Evolutionary conservation across 164 flowering plant genomes (phyloP).

Genomic region (Kingdonia uniflora): DNA sequence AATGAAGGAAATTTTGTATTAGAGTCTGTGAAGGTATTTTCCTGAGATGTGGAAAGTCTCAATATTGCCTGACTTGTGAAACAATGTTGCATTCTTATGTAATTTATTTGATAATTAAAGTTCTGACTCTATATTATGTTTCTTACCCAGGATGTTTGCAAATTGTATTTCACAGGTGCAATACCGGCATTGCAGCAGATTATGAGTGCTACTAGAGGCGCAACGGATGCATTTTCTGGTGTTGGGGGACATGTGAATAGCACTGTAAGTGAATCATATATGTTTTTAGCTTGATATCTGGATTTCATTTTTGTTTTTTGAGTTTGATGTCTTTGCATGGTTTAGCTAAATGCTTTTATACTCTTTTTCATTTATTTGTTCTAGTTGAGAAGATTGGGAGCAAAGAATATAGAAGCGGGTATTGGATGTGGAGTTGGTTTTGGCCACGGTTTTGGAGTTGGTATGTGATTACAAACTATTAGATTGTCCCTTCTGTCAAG

Average conservation of each 20-base stretch:
- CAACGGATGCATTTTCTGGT: conserved; percentile 81
- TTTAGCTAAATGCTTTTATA: background rate
- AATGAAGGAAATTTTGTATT: background rate
- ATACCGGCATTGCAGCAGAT: conserved; percentile 67
- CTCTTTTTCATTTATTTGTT: conserved; percentile 5
- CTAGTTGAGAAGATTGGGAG: conserved; percentile 70
- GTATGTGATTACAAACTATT: conserved; percentile 30
- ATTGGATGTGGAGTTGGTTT: conserved; percentile 91
- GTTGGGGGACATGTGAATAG: conserved; percentile 59
- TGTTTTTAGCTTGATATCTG: background rate
- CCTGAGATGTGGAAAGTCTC: no score
- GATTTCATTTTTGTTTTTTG: no score
- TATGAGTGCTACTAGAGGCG: conserved; percentile 83
- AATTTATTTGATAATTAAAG: no score
- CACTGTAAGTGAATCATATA: conserved; percentile 39
- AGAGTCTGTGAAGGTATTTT: background rate
- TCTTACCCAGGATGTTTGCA: background rate
- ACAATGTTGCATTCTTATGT: no score
- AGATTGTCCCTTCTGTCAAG: no score
- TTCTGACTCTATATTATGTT: background rate
- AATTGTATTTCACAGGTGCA: conserved; percentile 39
- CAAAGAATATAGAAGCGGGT: conserved; percentile 75
- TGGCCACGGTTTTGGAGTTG: conserved; percentile 96
- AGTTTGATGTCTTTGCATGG: background rate
- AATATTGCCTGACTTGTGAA: no score